Evolutionary conservation across 345 rosid species (phyloP), one percentile per base, ranked within the genome.

Genomic region (Gossypium stocksii): DNA sequence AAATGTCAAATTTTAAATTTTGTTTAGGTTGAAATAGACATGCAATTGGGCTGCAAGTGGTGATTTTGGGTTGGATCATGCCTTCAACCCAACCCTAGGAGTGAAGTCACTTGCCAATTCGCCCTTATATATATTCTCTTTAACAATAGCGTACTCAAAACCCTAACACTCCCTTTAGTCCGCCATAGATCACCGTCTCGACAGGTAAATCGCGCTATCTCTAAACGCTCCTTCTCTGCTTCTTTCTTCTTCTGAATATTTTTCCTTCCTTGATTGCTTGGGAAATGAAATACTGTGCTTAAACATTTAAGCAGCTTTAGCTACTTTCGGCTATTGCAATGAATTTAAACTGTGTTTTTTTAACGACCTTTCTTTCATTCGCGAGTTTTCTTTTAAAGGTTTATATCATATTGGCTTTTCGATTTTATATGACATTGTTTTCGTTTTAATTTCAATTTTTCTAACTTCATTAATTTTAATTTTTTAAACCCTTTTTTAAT

Each of bases 101-200:
- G 14, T 3, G 51, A 46, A 46, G 16, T 13, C 51, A 46, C 3
- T 46, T 46, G 51, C 13, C 51, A 9, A 11, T 46, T 13, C 12
- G 12, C 12, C 14, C 3, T 0, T 46, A 46, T 46, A 46, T 46
- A 48, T 49, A 51, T 51, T 4, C 4, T 15, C 17, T 5, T 16
- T 51, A 11, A 51, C 19, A 51, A 1, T 10, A 44, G 64, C 41
- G 59, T 73, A 65, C 74, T 38, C 49, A 25, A 59, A 84, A 75
- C 84, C 84, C 81, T 79, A 79, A 0, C 1, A 14, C 9, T 34
- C 38, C n/a, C 71, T 0, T 20, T 8, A 22, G 17, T 48, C 22
- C 61, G 66, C 63, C 70, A 64, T 66, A 14, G 72, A 22, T 75
- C 59, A 14, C 22, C n/a, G 56, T 57, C n/a, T 57, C 76, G 2